Percentiles rank a stretch among this genome's conserved stretches.
phyloP scores from a whole-genome alignment of 2,329 filamentous ascomycete species.

The Calonectria pseudoturangicola region DNA sequence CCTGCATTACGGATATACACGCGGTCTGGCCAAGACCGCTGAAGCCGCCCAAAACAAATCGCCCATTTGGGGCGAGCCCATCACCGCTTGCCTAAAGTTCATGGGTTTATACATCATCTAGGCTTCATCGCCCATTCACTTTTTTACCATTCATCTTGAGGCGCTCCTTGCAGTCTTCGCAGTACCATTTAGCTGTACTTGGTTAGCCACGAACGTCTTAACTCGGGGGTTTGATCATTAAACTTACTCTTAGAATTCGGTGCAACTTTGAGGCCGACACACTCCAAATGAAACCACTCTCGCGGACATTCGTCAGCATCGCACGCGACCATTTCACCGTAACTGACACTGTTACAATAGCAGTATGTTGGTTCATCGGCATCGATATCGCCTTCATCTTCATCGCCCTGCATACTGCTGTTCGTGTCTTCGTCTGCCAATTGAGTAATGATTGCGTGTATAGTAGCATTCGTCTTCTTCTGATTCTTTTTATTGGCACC shows the following conservation, averaged over 20 bases:
- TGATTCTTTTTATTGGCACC: slow-evolving; percentile 74
- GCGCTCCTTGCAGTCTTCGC: slow-evolving; percentile 84
- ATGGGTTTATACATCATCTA: slow-evolving; percentile 30
- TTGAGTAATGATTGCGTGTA: slow-evolving; percentile 60
- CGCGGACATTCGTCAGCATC: slow-evolving; percentile 82
- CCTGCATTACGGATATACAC: slow-evolving; percentile 48
- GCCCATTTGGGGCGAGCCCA: slow-evolving; percentile 39
- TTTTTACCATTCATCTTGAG: slow-evolving; percentile 75
- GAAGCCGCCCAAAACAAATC: slow-evolving; percentile 43
- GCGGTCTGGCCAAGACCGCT: slow-evolving; percentile 40
- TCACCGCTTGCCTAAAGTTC: slow-evolving; percentile 44
- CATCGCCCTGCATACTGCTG: slow-evolving; percentile 63
- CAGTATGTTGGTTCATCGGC: slow-evolving; percentile 85
- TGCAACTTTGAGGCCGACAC: slow-evolving; percentile 85
- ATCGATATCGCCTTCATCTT: slow-evolving; percentile 76
- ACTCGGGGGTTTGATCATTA: slow-evolving; percentile 9
- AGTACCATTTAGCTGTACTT: slow-evolving; percentile 85
- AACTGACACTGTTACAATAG: slow-evolving; percentile 87
- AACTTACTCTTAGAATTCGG: slow-evolving; percentile 84
- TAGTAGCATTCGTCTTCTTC: slow-evolving; percentile 72
- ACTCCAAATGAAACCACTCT: slow-evolving; percentile 91
- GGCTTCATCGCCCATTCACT: slow-evolving; percentile 65
- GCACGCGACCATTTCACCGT: slow-evolving; percentile 90
- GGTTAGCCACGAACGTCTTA: slow-evolving; percentile 53
- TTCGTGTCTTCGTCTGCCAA: slow-evolving; percentile 64